Base-by-base conservation (phyloP, 2,329 filamentous ascomycete genomes). In the Microascus cirrosus region DNA sequence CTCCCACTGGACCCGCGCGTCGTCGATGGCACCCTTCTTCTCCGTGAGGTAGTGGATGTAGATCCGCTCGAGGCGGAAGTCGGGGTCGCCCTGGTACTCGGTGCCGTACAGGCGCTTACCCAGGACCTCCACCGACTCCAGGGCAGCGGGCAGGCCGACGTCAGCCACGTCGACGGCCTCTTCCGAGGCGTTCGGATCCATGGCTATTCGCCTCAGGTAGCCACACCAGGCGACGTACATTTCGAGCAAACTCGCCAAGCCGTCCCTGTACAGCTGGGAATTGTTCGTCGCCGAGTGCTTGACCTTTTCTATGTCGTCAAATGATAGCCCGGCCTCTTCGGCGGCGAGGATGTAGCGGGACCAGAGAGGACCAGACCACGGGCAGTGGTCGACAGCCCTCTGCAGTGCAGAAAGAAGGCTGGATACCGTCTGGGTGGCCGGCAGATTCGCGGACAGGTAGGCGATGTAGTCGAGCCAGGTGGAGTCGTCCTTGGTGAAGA, bases 171-270 rank as follows among this genome's bases (percentile, higher is more conserved):
- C 92, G 35, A 88, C 79, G 57, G 93, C 89, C 67, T 96, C 92
- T 59, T 93, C 89, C 1, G 82, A 83, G 1, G 87, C 84, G 60
- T 84, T 83, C 1, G 83, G 78, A 58, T 84, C 78, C 74, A 95
- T 91, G 20, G 93, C 90, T 54, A 86, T 86, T 25, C 94, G 87
- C 63, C 93, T 90, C 22, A 99, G 79, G 64, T 93, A 97, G 55
- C 90, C 91, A 67, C 93, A 96, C 94, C 94, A 99, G 0, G 92
- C 87, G 57, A 90, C 85, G 66, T 96, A 91, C 66, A 97, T 90
- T 65, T 95, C 90, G 60, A 97, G 81, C 35, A 96, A 84, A 63
- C 92, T 89, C 55, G 90, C 84, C 79, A 96, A 87, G 25, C 91
- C 92, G 61, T 90, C 85, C 61, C 88, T 85, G 68, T 95, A 91